Evolutionary conservation across 2,329 filamentous ascomycete genomes (phyloP).

Genomic region (Madurella mycetomatis): DNA sequence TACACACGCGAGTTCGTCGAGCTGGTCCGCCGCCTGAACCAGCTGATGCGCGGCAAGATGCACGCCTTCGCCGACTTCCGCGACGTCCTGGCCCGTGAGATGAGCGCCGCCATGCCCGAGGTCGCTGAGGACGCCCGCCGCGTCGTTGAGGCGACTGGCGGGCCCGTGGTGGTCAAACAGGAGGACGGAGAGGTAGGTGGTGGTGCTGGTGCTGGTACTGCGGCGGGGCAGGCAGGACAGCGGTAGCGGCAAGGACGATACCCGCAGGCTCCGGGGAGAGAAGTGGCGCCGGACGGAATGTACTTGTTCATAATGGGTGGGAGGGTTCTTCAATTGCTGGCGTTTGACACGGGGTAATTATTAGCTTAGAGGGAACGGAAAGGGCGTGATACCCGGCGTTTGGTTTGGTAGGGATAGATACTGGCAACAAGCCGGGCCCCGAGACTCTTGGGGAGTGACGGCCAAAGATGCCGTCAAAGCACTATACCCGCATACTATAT

Average conservation of each 20-base stretch:
- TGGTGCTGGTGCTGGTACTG: background rate
- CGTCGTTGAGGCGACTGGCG: conserved; percentile 46
- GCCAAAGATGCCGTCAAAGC: too few species aligned
- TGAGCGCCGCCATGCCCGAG: conserved; percentile 56
- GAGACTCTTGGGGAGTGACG: too few species aligned
- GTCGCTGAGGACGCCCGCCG: conserved; percentile 48
- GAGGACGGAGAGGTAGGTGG: background rate
- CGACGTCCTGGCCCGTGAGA: conserved; percentile 58
- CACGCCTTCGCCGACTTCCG: conserved; percentile 57
- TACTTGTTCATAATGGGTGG: too few species aligned
- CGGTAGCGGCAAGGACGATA: background rate
- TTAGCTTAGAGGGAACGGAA: background rate
- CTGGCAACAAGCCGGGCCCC: background rate
- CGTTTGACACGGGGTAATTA: background rate
- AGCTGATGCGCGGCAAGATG: conserved; percentile 62
- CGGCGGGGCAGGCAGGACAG: background rate
- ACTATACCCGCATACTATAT: too few species aligned
- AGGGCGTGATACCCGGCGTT: background rate
- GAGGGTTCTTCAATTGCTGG: background rate
- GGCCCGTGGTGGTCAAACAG: background rate
- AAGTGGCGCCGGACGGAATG: background rate
- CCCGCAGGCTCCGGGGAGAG: background rate
- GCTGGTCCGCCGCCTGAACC: conserved; percentile 61
- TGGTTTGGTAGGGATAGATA: background rate
- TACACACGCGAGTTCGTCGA: conserved; percentile 72